phyloP scores from a whole-genome alignment of 2,329 filamentous ascomycete species.

The Ascochyta pisi region DNA sequence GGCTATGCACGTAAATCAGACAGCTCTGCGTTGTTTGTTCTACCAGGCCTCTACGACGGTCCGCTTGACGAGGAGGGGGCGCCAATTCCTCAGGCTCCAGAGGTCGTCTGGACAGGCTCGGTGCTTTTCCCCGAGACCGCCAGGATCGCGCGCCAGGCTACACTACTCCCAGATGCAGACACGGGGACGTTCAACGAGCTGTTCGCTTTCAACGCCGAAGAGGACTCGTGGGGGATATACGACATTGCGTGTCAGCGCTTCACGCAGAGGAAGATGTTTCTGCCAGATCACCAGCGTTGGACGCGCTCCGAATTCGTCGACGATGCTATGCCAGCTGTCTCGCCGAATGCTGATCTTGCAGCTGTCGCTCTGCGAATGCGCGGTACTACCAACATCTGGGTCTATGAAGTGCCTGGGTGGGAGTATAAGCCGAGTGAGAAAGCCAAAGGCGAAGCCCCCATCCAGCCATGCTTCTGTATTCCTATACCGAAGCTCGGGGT shows the following conservation, averaged over 20 bases:
- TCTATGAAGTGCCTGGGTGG: slow-evolving; percentile 49
- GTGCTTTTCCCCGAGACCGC: slow-evolving; percentile 52
- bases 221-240: slow-evolving; percentile 51
- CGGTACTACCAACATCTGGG: slow-evolving; percentile 49
- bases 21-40: slow-evolving; percentile 47
- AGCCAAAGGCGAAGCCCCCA: slow-evolving; percentile 37
- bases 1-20: slow-evolving; percentile 46
- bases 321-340: slow-evolving; percentile 51
- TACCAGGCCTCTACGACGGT: slow-evolving; percentile 49
- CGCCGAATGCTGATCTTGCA: slow-evolving; percentile 46
- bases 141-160: slow-evolving; percentile 48
- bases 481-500: slow-evolving; percentile 42
- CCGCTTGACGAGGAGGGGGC: slow-evolving; percentile 51
- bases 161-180: slow-evolving; percentile 47
- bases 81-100: slow-evolving; percentile 45
- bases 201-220: slow-evolving; percentile 51
- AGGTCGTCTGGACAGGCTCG: slow-evolving; percentile 48
- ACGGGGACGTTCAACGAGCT: slow-evolving; percentile 50
- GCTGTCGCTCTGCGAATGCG: slow-evolving; percentile 49
- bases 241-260: slow-evolving; percentile 49
- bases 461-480: slow-evolving; percentile 49
- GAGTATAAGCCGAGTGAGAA: slow-evolving; percentile 40
- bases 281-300: slow-evolving; percentile 48
- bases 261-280: slow-evolving; percentile 48
- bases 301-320: slow-evolving; percentile 50